A percentile compares a stretch with the other conserved stretches of the same genome.
phyloP scores from a whole-genome alignment of 2,329 filamentous ascomycete species.

The Lasiodiplodia sp. region DNA sequence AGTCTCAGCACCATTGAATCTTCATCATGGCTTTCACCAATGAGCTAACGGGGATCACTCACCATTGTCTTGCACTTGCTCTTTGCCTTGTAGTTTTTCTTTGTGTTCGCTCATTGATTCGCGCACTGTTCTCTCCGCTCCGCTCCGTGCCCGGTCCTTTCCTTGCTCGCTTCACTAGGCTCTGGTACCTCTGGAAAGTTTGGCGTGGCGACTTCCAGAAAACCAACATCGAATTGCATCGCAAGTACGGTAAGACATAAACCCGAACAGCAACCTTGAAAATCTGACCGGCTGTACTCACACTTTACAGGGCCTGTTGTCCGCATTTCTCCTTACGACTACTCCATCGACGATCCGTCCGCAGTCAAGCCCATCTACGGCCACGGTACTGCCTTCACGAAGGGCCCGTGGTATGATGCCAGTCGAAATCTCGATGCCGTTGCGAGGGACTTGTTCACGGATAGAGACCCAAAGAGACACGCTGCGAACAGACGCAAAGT shows the following conservation, averaged over 20 bases:
- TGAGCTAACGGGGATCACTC: no score
- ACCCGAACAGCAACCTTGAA: neutral
- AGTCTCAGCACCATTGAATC: no score
- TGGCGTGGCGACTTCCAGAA: constrained; percentile 34
- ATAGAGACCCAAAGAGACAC: constrained; percentile 2
- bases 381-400: constrained; percentile 58
- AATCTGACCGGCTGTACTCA: neutral
- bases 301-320: constrained; percentile 37
- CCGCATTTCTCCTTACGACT: constrained; percentile 41
- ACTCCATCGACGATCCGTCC: constrained; percentile 40
- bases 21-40: no score
- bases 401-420: constrained; percentile 55
- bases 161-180: constrained; percentile 34
- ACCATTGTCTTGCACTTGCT: no score
- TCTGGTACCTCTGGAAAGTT: constrained; percentile 35
- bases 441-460: neutral
- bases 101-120: no score
- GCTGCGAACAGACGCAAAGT: neutral
- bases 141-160: constrained; percentile 35
- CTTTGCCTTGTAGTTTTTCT: no score
- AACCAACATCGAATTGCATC: constrained; percentile 35
- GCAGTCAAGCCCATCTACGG: constrained; percentile 42
- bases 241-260: neutral
- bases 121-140: constrained; percentile 29
- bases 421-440: constrained; percentile 39